Evolutionary conservation across 345 rosid genomes (phyloP).

Genomic region (Geranium rotundifolium): DNA sequence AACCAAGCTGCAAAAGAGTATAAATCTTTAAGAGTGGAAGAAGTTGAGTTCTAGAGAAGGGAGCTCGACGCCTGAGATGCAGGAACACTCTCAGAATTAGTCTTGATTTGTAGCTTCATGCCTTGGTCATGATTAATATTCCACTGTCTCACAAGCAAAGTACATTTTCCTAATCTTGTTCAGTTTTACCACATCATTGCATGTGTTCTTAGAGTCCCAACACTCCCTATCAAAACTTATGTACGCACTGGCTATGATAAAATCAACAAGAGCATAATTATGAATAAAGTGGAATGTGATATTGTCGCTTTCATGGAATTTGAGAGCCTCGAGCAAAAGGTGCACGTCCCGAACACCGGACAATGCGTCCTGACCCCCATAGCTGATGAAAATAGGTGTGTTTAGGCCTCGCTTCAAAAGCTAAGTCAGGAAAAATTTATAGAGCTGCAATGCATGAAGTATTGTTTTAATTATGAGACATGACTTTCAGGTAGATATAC

Average conservation of each 20-base stretch:
- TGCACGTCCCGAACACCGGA: conserved; percentile 55
- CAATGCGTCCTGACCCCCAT: conserved; percentile 61
- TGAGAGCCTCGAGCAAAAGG: conserved; percentile 44
- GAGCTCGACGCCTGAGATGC: conserved; percentile 31
- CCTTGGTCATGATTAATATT: conserved; percentile 81
- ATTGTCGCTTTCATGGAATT: conserved; percentile 55
- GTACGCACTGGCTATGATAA: conserved; percentile 75
- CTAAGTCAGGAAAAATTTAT: too few relatives aligned
- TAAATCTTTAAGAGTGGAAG: conserved; percentile 2
- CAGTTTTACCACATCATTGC: conserved; percentile 66
- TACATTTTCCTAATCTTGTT: conserved; percentile 58
- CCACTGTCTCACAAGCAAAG: conserved; percentile 74
- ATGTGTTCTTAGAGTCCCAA: conserved; percentile 43
- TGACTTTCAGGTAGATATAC: too few relatives aligned
- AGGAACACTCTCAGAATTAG: conserved; percentile 34
- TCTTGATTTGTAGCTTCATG: conserved; percentile 73
- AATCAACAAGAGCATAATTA: conserved; percentile 76
- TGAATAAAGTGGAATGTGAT: conserved; percentile 49
- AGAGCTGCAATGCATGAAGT: conserved; percentile 54
- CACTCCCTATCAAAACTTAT: conserved; percentile 65
- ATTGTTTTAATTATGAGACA: too few relatives aligned
- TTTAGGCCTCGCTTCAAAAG: conserved; percentile 33
- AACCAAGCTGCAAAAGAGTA: not conserved
- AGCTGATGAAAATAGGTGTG: conserved; percentile 62
- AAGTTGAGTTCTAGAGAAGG: conserved; percentile 12